Evolutionary conservation across 164 flowering plant species (phyloP).

Genomic region (Paratinospora sagittata): DNA sequence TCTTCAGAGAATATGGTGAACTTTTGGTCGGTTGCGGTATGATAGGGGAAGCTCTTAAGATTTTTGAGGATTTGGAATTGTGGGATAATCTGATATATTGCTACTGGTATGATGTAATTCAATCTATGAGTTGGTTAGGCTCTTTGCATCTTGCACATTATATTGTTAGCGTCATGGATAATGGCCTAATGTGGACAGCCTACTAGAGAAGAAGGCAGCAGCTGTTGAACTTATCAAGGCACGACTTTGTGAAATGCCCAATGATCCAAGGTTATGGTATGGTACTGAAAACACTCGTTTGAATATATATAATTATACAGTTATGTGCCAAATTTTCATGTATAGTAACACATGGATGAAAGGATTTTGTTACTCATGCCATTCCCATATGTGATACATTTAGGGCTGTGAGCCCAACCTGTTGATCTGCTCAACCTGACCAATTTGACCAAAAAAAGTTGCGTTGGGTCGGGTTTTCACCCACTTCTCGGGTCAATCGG

Average conservation of each 20-base stretch:
- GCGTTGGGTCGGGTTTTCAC: too few species aligned
- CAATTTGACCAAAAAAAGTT: too few species aligned
- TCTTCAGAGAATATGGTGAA: slow-evolving; percentile 74
- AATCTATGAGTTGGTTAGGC: neutral
- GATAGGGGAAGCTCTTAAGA: slow-evolving; percentile 80
- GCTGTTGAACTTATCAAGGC: slow-evolving; percentile 85
- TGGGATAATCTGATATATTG: slow-evolving; percentile 94
- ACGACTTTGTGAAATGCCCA: slow-evolving; percentile 54
- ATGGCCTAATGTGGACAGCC: slow-evolving; percentile 29
- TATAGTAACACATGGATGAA: too few species aligned
- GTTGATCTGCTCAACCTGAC: too few species aligned
- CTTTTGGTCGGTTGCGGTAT: slow-evolving; percentile 74
- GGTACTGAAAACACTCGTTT: slow-evolving; percentile 8
- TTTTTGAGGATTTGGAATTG: slow-evolving; percentile 82
- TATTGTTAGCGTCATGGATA: slow-evolving; percentile 2
- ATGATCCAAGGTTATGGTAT: slow-evolving; percentile 86
- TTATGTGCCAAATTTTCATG: too few species aligned
- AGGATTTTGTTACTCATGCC: too few species aligned
- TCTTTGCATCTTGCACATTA: neutral
- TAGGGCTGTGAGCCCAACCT: too few species aligned
- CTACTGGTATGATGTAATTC: slow-evolving; percentile 42
- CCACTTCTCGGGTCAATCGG: too few species aligned
- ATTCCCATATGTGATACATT: too few species aligned
- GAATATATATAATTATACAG: too few species aligned
- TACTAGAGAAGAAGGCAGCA: slow-evolving; percentile 83